Evolutionary conservation across 345 rosid species (phyloP), one percentile per base, ranked within the genome.

Genomic region (Dipteronia dyeriana): DNA sequence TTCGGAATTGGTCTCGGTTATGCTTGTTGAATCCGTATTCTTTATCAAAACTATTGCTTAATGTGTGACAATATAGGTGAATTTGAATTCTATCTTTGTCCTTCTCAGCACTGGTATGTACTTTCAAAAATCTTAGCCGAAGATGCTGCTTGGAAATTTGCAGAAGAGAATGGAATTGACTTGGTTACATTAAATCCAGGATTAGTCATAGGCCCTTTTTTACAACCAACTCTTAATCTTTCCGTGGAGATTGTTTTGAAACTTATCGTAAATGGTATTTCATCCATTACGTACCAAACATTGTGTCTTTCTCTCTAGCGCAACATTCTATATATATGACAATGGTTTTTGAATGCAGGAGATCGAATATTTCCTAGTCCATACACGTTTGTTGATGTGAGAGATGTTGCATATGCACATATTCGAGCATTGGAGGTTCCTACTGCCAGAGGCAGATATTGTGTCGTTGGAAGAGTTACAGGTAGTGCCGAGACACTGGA

Each of bases 331-430:
- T 26, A 9, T 69, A 26, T 19, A 54, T 53, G 63, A 54, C 41
- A 4, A 9, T 59, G 2, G 61, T 69, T 16, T 26, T 22, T 9
- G 3, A 41, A 29, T 45, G 54, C 82, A 80, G 89, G 86, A 34
- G 56, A 63, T 53, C 25, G 7, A 5, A 53, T 26, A n/a, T n/a
- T 56, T 51, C 71, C 81, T 4, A 70, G 74, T 74, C 11, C 45
- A 68, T 74, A 72, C 11, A 76, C 89, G 68, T 78, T 84, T 70
- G 85, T 91, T 70, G 82, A 89, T 62, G 87, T 84, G 41, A 87
- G 87, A 77, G 86, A 91, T 67, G 85, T 87, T 17, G 92, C 87
- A n/a, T 47, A 79, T 71, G 91, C 87, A 1, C 95, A 89, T 79
- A 76, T 91, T 51, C 84, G 70, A 85, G 92, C 90, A 7, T 77